A percentile compares a stretch with the other conserved stretches of the same genome.
Evolutionary conservation across 2,329 filamentous ascomycete genomes (phyloP).

Genomic region (Bretziella fagacearum): DNA sequence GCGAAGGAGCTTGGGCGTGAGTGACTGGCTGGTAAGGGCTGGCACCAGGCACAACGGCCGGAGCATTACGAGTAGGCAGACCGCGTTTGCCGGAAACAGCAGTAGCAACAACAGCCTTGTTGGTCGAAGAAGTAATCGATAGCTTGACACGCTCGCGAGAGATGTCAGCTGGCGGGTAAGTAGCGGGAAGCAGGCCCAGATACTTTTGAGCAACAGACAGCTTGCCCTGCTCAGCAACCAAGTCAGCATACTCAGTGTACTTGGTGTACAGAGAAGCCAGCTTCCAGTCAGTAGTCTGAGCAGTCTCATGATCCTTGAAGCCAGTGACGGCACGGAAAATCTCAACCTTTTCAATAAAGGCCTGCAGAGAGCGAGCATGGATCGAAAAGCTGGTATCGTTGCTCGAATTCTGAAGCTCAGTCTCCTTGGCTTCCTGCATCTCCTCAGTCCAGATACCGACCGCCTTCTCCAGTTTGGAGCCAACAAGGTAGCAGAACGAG

Average conservation of each 20-base stretch:
- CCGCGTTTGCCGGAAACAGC: conserved; percentile 12
- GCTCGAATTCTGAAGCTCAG: conserved; percentile 48
- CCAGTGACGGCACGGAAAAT: conserved; percentile 89
- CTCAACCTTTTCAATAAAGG: conserved; percentile 95
- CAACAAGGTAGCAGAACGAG: conserved; percentile 89
- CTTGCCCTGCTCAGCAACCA: conserved; percentile 79
- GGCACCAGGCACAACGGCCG: conserved; percentile 22
- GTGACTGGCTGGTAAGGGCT: conserved; percentile 18
- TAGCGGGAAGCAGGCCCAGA: conserved; percentile 64
- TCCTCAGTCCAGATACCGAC: conserved; percentile 87
- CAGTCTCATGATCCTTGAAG: conserved; percentile 64
- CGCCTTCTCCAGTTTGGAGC: conserved; percentile 94
- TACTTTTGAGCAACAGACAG: conserved; percentile 79
- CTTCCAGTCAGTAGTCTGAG: conserved; percentile 68
- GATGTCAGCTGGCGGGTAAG: conserved; percentile 74
- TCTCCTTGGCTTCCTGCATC: conserved; percentile 67
- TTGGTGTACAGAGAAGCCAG: conserved; percentile 77
- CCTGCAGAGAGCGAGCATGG: conserved; percentile 73
- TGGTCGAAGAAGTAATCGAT: conserved; percentile 42
- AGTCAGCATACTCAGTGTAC: conserved; percentile 93
- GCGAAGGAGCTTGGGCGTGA: conserved; percentile 1
- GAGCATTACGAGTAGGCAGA: conserved; percentile 15
- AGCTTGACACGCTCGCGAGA: conserved; percentile 71
- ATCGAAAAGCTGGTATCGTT: conserved; percentile 78
- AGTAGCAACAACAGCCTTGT: conserved; percentile 21